Evolutionary conservation across 2,329 filamentous ascomycete species (phyloP), one percentile per base, ranked within the genome.

Genomic region (Clonostachys solani): DNA sequence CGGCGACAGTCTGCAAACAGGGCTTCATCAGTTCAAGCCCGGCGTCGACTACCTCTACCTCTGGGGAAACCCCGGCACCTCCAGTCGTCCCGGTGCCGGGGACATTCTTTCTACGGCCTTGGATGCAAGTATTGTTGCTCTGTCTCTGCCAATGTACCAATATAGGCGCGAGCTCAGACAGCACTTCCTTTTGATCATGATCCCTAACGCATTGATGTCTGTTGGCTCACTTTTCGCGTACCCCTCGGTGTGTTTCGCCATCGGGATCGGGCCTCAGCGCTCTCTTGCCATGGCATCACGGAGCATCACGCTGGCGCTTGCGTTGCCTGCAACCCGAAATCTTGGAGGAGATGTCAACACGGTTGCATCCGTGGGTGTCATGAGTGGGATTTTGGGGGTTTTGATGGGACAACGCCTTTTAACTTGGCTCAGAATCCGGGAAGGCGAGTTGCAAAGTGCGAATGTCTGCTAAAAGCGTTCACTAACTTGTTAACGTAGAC

Each of bases 131-230:
- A 83, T 84, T 51, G 75, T 83, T 0, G 70, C 77, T 2, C 70
- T 84, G 4, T 79, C 80, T 3, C 61, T 84, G 16, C 79, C 80
- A 1, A 83, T 83, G 77, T 83, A 77, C 58, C 73, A 76, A 47
- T 82, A 82, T 61, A 73, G 79, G 4, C 67, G 72, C 38, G 78
- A 83, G 62, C 68, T 84, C 13, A 65, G 66, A 17, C 60, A 65
- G n/a, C 77, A 81, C 59, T 78, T 81, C 54, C 54, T 72, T 37
- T 69, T 74, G 37, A 81, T 84, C 47, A 63, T 78, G 5, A 58
- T 77, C 3, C 80, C 80, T 3, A 80, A 74, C 52, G 57, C 81
- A 5, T 54, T 65, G 5, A 62, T 83, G 40, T 73, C 77, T 5
- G 57, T 80, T 6, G 74, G 59, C 8, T 80, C 77, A 13, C 65